A percentile compares a stretch with the other conserved stretches of the same genome.
Evolutionary conservation across 2,329 filamentous ascomycete species (phyloP).

Genomic region (Calonectria multiphialidica): DNA sequence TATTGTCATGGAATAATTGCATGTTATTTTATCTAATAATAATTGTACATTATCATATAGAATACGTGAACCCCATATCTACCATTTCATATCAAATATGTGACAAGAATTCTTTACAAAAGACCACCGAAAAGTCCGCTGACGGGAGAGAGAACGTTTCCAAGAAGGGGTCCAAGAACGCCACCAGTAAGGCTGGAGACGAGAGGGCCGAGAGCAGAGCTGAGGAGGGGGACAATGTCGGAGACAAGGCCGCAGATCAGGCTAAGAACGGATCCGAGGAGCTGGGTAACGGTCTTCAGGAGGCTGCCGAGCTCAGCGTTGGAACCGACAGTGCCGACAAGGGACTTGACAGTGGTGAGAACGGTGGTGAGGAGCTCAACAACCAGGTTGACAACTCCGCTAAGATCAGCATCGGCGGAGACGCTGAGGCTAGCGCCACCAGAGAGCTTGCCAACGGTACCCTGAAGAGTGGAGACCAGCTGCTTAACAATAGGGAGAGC

Average conservation of each 20-base stretch:
- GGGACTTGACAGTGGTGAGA: neutral
- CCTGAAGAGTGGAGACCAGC: neutral
- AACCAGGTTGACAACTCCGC: neutral
- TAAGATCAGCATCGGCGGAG: neutral
- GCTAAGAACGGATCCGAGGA: neutral
- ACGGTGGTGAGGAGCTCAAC: neutral
- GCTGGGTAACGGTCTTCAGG: neutral
- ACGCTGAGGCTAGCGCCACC: neutral
- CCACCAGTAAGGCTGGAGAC: neutral
- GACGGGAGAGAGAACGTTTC: neutral
- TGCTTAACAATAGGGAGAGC: neutral
- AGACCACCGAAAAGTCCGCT: neutral
- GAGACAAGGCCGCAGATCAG: neutral
- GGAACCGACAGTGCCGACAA: neutral
- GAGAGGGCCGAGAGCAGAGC: neutral
- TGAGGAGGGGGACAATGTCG: neutral
- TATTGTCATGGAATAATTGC: too few species aligned
- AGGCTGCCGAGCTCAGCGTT: neutral
- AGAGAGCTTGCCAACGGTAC: neutral
- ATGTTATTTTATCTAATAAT: neutral
- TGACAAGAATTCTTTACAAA: neutral
- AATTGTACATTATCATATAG: neutral
- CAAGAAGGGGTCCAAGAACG: neutral
- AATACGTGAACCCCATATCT: neutral
- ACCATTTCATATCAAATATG: neutral